Base-by-base conservation (phyloP, 2,329 filamentous ascomycete genomes). In the Xylaria polymorpha region DNA sequence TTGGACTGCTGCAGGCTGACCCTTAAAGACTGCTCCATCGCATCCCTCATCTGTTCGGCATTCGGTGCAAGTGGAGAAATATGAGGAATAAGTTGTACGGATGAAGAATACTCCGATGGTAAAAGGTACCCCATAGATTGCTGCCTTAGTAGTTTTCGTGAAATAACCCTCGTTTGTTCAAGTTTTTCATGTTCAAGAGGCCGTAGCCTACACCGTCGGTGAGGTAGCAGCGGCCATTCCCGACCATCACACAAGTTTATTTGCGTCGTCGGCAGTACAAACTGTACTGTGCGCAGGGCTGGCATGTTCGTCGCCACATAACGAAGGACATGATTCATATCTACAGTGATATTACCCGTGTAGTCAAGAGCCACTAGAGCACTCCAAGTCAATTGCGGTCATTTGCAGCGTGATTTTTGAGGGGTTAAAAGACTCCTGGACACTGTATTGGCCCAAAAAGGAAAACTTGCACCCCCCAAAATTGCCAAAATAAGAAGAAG, bases 361-460 rank as follows among this genome's bases (percentile, higher is more conserved):
- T 18, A 37, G 48, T 61, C 63, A 18, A 66, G 29, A 14, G 58
- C 64, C 22, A 66, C 50, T 53, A n/a, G 25, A 35, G 32, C 15
- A 35, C 50, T 53, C 15, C 5, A 8, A n/a, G 50, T 53, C 18
- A 53, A 25, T 53, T 35, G 18, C 32, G 22, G 15, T 15, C 4
- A 12, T 35, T 10, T 10, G 2, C 14, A 35, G 25, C 18, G 8
- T 35, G 15, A 10, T 6, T 35, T 32, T 15, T 35, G 15, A 32
- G 15, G 46, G 14, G 14, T 29, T 29, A 0, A 29, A 20, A 15
- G 7, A 22, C 46, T 25, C 7, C 35, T 9, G 7, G 10, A 48
- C 20, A 48, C 7, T 3, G 10, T 18, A 6, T 51, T 51, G 14
- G 15, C 5, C 48, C 15, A 35, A 18, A 44, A 35, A 53, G 7